phyloP scores from a whole-genome alignment of 2,329 filamentous ascomycete species.

The Hypoxylon sp. region DNA sequence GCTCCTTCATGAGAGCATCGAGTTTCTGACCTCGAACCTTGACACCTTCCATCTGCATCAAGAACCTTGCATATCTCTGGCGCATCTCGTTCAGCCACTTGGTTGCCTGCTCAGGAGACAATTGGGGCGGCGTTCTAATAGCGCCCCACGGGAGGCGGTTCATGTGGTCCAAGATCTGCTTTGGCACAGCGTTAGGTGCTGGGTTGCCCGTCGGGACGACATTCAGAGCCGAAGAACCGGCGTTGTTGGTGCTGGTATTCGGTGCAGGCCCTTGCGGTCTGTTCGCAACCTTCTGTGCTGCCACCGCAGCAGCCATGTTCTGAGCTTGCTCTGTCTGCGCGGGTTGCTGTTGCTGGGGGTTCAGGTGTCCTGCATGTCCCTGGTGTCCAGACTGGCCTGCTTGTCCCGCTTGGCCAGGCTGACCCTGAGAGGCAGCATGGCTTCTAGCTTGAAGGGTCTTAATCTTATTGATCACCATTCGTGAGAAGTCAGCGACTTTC shows the following conservation, averaged over 20 bases:
- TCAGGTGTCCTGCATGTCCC: constrained; percentile 8
- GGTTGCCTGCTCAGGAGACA: constrained; percentile 42
- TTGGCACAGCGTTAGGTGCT: constrained; percentile 32
- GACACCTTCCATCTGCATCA: constrained; percentile 51
- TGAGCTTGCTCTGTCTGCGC: constrained; percentile 46
- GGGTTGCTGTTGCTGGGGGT: constrained; percentile 38
- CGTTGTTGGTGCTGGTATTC: constrained; percentile 21
- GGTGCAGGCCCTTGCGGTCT: constrained; percentile 39
- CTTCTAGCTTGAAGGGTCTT: constrained; percentile 53
- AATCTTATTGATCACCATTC: constrained; percentile 69
- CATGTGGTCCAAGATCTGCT: constrained; percentile 48
- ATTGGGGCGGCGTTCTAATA: constrained; percentile 37
- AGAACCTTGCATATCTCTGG: constrained; percentile 45
- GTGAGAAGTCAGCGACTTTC: constrained; percentile 74
- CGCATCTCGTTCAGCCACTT: constrained; percentile 46
- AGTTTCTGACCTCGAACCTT: constrained; percentile 42
- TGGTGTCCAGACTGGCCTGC: constrained; percentile 3
- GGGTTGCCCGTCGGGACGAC: constrained; percentile 7
- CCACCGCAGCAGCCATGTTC: constrained; percentile 20
- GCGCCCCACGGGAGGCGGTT: constrained; percentile 49
- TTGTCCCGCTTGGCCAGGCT: constrained; percentile 23
- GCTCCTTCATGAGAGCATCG: constrained; percentile 49
- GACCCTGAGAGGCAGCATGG: constrained; percentile 42
- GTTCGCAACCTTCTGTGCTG: constrained; percentile 39
- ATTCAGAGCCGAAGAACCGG: constrained; percentile 24